phyloP scores from a whole-genome alignment of 306 rosid genomes.

The Cucurbita moschata region DNA sequence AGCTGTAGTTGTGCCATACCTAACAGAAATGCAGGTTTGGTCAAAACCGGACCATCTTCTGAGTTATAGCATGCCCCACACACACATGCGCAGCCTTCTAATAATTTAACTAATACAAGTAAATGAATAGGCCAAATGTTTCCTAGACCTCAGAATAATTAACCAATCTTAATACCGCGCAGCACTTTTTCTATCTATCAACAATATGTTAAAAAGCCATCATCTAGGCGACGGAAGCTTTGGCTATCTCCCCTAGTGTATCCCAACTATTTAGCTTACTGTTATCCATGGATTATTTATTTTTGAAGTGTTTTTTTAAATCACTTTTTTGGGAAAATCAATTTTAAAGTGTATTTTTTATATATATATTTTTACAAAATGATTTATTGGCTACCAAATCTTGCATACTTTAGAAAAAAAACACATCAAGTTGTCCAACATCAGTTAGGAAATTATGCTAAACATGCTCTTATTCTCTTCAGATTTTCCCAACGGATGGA shows the following conservation, averaged over 20 bases:
- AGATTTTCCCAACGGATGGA: background rate
- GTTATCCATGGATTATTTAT: background rate
- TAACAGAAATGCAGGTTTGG: constrained; percentile 21
- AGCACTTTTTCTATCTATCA: background rate
- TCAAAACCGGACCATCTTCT: constrained; percentile 13
- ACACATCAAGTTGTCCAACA: background rate
- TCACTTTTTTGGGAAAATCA: background rate
- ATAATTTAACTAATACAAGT: background rate
- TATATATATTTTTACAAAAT: background rate
- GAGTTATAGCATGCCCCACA: background rate
- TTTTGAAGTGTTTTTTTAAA: too few species aligned
- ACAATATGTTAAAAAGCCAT: background rate
- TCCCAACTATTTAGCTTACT: background rate
- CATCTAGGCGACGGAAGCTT: background rate
- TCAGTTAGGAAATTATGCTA: background rate
- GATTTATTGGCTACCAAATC: background rate
- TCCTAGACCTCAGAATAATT: background rate
- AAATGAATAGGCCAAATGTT: background rate
- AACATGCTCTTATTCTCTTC: background rate
- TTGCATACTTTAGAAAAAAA: background rate
- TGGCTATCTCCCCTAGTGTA: background rate
- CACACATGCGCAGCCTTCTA: background rate
- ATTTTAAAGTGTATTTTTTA: background rate
- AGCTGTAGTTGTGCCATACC: constrained; percentile 99
- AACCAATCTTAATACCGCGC: background rate